Base-by-base conservation (phyloP, 192 early-diverging fungal genomes). In the Cetraspora pellucida region DNA sequence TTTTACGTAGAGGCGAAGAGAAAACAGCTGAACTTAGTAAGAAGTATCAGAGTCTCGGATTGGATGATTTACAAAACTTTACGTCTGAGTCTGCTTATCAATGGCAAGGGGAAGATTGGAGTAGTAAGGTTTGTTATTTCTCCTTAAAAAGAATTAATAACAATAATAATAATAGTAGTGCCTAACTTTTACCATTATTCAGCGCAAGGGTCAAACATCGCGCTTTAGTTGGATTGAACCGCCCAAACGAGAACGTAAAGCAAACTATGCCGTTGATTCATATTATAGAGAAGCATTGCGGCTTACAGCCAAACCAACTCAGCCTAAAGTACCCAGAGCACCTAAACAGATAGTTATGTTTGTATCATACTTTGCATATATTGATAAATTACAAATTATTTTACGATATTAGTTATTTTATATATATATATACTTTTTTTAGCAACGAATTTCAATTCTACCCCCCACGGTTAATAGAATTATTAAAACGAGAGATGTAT, bases 21-120 rank as follows among this genome's bases (percentile, higher is more conserved):
- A 95, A 95, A 80, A 97, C 96, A 0, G 87, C 85, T 1, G 93
- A 97, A 80, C 85, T 98, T 43, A 94, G 95, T 76, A 82, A 80
- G 72, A 98, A 97, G 81, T 99, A 95, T 81, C 89, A 92, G 19
- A 91, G 91, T 72, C 89, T 93, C 81, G 95, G 96, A 8, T 86
- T 99, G 37, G 96, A 97, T 66, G 97, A 98, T 77, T 87, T 98
- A 21, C 91, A 95, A 75, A 96, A 94, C 57, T 98, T 97, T 82
- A 91, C 90, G 17, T 88, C 89, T 31, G 90, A 90, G 54, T 91
- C 89, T 61, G 95, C 93, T 3, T 97, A 96, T 79, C 89, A 97
- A 77, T 97, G 96, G 96, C 93, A 98, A 74, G 97, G 97, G 21
- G 90, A 96, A 73, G 95, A 99, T 87, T 98, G 95, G 90, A 89